These are phyloP conservation scores for Suhomyces taliae DNA, from an alignment of 1,139 yeast genomes.

Conservation along the genomic window DNA sequence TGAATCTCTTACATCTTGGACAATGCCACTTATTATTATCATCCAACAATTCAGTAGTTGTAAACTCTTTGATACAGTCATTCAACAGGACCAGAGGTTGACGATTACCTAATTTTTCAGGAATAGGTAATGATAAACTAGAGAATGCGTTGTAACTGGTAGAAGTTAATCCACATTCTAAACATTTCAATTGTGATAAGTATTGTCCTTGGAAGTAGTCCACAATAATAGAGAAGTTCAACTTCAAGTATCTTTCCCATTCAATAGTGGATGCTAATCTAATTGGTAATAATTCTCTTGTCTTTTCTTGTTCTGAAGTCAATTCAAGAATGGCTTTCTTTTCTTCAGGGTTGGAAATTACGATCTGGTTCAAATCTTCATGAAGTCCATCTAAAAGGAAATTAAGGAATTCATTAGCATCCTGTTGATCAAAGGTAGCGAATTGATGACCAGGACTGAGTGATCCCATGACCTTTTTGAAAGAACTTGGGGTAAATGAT, in stretches of 20 bases:
- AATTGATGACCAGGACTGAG: slow-evolving; percentile 63
- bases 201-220: slow-evolving; percentile 91
- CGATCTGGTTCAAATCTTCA: slow-evolving; percentile 77
- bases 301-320: slow-evolving; percentile 72
- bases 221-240: slow-evolving; percentile 82
- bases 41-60: slow-evolving; percentile 66
- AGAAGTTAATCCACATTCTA: slow-evolving; percentile 74
- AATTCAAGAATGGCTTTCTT: slow-evolving; percentile 47
- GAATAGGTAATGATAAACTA: slow-evolving; percentile 73
- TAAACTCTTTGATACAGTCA: slow-evolving; percentile 72
- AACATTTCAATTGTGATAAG: slow-evolving; percentile 74
- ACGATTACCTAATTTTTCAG: slow-evolving; percentile 31
- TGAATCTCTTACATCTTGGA: slow-evolving; percentile 69
- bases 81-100: slow-evolving; percentile 41
- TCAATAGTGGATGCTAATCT: slow-evolving; percentile 88
- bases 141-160: slow-evolving; percentile 86
- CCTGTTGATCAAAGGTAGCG: slow-evolving; percentile 84
- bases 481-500: slow-evolving; percentile 54
- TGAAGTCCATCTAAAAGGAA: slow-evolving; percentile 83
- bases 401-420: slow-evolving; percentile 86
- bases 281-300: slow-evolving; percentile 72
- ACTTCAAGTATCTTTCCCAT: slow-evolving; percentile 88
- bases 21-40: slow-evolving; percentile 90
- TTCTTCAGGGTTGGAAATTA: slow-evolving; percentile 31
- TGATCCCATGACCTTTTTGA: slow-evolving; percentile 66